phyloP scores from a whole-genome alignment of 2,329 filamentous ascomycete species.

The Colletotrichum sojae region DNA sequence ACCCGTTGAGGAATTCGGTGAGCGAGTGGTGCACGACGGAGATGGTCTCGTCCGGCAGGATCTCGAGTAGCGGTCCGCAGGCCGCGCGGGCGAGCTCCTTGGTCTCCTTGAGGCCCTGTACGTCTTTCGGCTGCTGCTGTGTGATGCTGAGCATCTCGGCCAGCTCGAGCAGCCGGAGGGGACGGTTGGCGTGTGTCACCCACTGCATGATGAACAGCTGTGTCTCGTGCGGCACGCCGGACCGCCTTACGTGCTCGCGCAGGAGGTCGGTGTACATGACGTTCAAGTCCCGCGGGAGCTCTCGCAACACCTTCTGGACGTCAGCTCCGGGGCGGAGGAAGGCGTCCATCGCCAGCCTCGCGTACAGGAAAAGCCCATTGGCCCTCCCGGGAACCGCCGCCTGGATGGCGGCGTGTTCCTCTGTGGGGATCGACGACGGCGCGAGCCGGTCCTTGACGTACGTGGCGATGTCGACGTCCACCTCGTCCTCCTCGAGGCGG shows the following conservation, averaged over 20 bases:
- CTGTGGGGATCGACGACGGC: constrained; percentile 38
- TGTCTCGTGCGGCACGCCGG: constrained; percentile 48
- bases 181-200: constrained; percentile 58
- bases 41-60: constrained; percentile 21
- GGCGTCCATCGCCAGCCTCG: constrained; percentile 58
- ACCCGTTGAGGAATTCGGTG: constrained; percentile 18
- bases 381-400: constrained; percentile 52
- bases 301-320: constrained; percentile 45
- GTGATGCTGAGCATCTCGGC: constrained; percentile 43
- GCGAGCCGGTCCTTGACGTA: constrained; percentile 50
- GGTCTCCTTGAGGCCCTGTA: neutral
- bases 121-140: neutral
- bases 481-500: constrained; percentile 52
- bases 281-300: constrained; percentile 54
- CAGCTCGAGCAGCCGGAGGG: constrained; percentile 59
- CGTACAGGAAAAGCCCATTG: constrained; percentile 61
- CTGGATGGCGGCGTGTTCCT: constrained; percentile 43
- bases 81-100: constrained; percentile 18
- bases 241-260: constrained; percentile 51
- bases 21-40: constrained; percentile 23
- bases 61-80: constrained; percentile 18
- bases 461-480: constrained; percentile 57
- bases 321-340: constrained; percentile 47
- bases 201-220: constrained; percentile 57
- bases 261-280: constrained; percentile 58